phyloP scores from a whole-genome alignment of 2,329 filamentous ascomycete species.

The Aspergillus japonicus region DNA sequence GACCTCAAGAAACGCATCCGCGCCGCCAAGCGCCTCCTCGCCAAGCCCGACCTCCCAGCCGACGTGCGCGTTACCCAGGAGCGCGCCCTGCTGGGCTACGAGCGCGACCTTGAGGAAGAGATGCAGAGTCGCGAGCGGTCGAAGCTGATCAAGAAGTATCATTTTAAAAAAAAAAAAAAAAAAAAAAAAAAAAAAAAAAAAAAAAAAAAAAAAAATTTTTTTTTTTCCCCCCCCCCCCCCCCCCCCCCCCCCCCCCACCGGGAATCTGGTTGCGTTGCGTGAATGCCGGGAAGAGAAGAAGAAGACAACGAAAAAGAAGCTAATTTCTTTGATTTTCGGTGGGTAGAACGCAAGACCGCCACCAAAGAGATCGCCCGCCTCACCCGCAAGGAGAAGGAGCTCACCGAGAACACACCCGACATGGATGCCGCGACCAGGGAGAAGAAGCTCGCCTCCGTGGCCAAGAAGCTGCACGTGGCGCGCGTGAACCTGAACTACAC shows the following conservation, averaged over 20 bases:
- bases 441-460: conserved; percentile 27
- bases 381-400: conserved; percentile 40
- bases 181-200: too few species aligned
- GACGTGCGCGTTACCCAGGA: conserved; percentile 59
- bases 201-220: too few species aligned
- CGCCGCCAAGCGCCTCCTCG: conserved; percentile 54
- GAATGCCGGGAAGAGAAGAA: too few species aligned
- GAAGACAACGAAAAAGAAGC: too few species aligned
- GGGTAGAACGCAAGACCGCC: conserved; percentile 43
- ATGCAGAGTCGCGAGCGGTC: conserved; percentile 50
- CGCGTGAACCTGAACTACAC: conserved; percentile 64
- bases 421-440: conserved; percentile 26
- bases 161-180: too few species aligned
- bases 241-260: too few species aligned
- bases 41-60: conserved; percentile 51
- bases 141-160: conserved; percentile 61
- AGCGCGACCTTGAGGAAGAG: conserved; percentile 55
- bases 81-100: conserved; percentile 56
- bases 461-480: conserved; percentile 45
- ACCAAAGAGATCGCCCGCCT: conserved; percentile 40
- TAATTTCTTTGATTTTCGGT: background rate
- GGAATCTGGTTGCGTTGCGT: too few species aligned
- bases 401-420: conserved; percentile 27
- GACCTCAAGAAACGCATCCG: conserved; percentile 58
- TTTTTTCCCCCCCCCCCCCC: too few species aligned